These are phyloP conservation scores for Picochlorum sp. DNA, from an alignment of 139 green algal species.

Conservation along the genomic window DNA sequence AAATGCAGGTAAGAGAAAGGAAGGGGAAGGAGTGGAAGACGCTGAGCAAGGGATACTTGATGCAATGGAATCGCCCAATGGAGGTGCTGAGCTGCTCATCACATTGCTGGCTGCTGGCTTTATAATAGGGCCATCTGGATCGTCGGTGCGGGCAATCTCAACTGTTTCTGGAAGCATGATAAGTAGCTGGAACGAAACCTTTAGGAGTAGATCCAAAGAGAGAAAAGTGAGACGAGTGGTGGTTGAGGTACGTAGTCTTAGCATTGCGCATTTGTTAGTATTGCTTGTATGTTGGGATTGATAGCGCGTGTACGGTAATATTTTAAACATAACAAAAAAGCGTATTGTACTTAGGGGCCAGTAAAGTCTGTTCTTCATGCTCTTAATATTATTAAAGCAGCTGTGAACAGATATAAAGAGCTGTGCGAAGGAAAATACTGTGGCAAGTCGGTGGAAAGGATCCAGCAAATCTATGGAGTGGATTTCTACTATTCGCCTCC, in stretches of 20 bases:
- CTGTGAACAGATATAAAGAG: conserved; percentile 80
- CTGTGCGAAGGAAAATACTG: conserved; percentile 66
- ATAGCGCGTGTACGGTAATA: too few species aligned
- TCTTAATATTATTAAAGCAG: conserved; percentile 53
- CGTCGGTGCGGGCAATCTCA: conserved; percentile 36
- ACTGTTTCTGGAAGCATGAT: conserved; percentile 45
- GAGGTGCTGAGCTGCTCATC: conserved; percentile 52
- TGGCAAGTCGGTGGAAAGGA: conserved; percentile 52
- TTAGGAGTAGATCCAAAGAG: too few species aligned
- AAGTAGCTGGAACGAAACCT: not conserved
- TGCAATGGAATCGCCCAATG: conserved; percentile 31
- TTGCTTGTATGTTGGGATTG: too few species aligned
- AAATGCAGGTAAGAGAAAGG: conserved; percentile 46
- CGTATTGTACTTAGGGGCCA: too few species aligned
- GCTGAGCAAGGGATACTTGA: conserved; percentile 67
- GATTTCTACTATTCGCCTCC: conserved; percentile 85
- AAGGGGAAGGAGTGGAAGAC: conserved; percentile 69
- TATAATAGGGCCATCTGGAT: conserved; percentile 62
- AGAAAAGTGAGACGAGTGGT: too few species aligned
- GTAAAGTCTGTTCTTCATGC: conserved; percentile 35
- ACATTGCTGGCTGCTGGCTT: conserved; percentile 86
- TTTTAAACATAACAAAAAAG: too few species aligned
- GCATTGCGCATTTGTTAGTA: too few species aligned
- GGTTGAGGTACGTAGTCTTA: too few species aligned
- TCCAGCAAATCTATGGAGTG: conserved; percentile 64